Conservation (phyloP, 1,284 basidiomycete genomes). For the Trichosporon asahii region DNA sequence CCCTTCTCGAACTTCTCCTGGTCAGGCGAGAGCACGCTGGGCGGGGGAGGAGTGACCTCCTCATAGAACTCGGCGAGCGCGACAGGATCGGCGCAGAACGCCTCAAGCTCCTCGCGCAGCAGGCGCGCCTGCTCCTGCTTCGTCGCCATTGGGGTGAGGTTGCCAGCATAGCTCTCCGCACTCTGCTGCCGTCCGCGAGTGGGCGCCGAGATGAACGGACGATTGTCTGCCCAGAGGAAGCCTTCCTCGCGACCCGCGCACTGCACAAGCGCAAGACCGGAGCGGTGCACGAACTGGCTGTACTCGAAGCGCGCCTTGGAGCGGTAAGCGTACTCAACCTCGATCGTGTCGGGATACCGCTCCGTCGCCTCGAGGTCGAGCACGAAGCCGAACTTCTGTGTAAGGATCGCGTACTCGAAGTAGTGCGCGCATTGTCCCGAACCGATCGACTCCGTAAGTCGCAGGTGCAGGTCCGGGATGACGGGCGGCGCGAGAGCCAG, state of each 20-base stretch:
- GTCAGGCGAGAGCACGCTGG: constrained; percentile 5
- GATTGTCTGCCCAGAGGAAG: constrained; percentile 82
- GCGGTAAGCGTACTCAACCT: constrained; percentile 86
- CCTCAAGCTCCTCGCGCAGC: constrained; percentile 58
- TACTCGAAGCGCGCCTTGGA: constrained; percentile 63
- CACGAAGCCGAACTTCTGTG: constrained; percentile 69
- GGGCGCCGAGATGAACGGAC: constrained; percentile 56
- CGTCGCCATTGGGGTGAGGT: constrained; percentile 27
- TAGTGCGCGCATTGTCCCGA: constrained; percentile 62
- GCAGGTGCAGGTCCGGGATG: constrained; percentile 65
- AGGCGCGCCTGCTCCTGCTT: constrained; percentile 44
- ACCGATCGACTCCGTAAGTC: constrained; percentile 55
- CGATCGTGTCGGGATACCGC: constrained; percentile 71
- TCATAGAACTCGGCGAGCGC: constrained; percentile 66
- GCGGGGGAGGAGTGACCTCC: constrained; percentile 58
- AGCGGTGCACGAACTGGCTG: constrained; percentile 83
- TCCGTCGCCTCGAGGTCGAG: constrained; percentile 78
- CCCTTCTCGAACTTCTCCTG: constrained; percentile 14
- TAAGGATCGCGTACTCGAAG: constrained; percentile 76
- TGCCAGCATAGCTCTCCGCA: constrained; percentile 24
- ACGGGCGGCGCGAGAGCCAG: constrained; percentile 69
- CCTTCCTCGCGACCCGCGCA: constrained; percentile 72
- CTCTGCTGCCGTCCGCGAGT: constrained; percentile 25
- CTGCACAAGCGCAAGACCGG: constrained; percentile 81
- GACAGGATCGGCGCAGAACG: constrained; percentile 64